Conservation (phyloP, 164 flowering plant species). For the Kingdonia uniflora region DNA sequence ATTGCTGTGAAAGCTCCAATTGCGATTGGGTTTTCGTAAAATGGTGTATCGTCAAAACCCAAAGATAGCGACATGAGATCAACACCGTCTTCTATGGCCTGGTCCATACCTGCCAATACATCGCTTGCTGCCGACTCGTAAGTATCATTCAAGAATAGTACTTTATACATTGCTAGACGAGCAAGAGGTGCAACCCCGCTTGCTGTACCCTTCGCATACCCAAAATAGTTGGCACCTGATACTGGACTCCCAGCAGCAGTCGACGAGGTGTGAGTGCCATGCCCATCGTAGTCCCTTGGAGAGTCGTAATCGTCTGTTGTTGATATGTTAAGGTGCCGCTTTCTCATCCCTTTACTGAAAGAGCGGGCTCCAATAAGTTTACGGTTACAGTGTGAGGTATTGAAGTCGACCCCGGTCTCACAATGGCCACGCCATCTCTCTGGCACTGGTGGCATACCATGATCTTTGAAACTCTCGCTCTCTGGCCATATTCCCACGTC, state of each 20-base stretch:
- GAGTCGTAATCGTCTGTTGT: slow-evolving; percentile 23
- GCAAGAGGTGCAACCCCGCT: slow-evolving; percentile 28
- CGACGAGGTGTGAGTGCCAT: slow-evolving; percentile 37
- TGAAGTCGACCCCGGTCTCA: slow-evolving; percentile 23
- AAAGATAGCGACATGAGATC: slow-evolving; percentile 36
- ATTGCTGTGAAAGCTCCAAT: slow-evolving; percentile 36
- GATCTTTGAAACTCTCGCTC: slow-evolving; percentile 29
- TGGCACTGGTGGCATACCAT: slow-evolving; percentile 30
- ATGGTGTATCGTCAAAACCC: slow-evolving; percentile 18
- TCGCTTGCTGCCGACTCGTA: slow-evolving; percentile 20
- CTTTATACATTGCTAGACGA: slow-evolving; percentile 39
- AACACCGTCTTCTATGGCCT: slow-evolving; percentile 37
- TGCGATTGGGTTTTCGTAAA: slow-evolving; percentile 20
- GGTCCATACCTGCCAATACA: slow-evolving; percentile 34
- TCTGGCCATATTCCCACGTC: slow-evolving; percentile 42
- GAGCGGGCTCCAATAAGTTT: slow-evolving; percentile 36
- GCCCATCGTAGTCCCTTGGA: slow-evolving; percentile 33
- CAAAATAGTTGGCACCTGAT: slow-evolving; percentile 15
- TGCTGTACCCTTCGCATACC: slow-evolving; percentile 34
- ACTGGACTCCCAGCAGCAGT: slow-evolving; percentile 25
- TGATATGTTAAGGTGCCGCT: slow-evolving; percentile 10
- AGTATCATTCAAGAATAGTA: slow-evolving; percentile 5
- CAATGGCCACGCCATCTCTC: slow-evolving; percentile 31
- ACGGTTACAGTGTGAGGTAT: slow-evolving; percentile 25
- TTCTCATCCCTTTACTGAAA: slow-evolving; percentile 28